These are phyloP conservation scores for Dictyostelium intermedium DNA, from an alignment of 78 protist genomes.

Conservation along the genomic window DNA sequence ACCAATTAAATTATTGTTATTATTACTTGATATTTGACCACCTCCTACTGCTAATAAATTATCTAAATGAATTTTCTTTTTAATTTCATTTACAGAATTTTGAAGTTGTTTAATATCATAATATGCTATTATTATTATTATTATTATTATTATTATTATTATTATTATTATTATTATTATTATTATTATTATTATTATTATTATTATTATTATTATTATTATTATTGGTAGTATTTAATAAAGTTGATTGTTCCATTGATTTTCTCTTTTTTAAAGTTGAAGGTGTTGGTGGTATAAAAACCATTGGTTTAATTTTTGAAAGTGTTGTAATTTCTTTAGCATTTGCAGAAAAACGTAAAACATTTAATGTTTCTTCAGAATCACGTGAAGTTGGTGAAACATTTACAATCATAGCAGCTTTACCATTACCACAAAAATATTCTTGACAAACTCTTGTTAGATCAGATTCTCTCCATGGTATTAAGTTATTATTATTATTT, in stretches of 20 bases:
- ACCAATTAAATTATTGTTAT: background rate
- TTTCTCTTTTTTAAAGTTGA: conserved; percentile 34
- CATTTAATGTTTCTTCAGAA: conserved; percentile 81
- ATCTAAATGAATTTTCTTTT: conserved; percentile 12
- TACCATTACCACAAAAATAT: conserved; percentile 76
- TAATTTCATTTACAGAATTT: conserved; percentile 2
- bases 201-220: background rate
- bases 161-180: background rate
- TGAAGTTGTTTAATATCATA: background rate
- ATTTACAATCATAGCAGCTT: conserved; percentile 84
- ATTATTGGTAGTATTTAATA: no score
- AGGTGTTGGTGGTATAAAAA: background rate
- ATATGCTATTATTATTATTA: background rate
- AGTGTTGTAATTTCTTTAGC: conserved; percentile 81
- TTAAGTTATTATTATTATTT: background rate
- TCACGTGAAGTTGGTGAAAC: conserved; percentile 56
- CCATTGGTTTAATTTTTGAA: conserved; percentile 24
- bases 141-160: background rate
- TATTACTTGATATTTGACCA: background rate
- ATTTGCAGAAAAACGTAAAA: conserved; percentile 82
- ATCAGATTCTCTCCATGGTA: conserved; percentile 91
- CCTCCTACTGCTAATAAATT: background rate
- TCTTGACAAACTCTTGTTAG: conserved; percentile 88
- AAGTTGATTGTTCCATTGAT: background rate
- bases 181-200: background rate